A percentile compares a stretch with the other conserved stretches of the same genome.
These are phyloP conservation scores for Pseudodiploospora longispora DNA, from an alignment of 2,329 filamentous ascomycete species.

Conservation along the genomic window DNA sequence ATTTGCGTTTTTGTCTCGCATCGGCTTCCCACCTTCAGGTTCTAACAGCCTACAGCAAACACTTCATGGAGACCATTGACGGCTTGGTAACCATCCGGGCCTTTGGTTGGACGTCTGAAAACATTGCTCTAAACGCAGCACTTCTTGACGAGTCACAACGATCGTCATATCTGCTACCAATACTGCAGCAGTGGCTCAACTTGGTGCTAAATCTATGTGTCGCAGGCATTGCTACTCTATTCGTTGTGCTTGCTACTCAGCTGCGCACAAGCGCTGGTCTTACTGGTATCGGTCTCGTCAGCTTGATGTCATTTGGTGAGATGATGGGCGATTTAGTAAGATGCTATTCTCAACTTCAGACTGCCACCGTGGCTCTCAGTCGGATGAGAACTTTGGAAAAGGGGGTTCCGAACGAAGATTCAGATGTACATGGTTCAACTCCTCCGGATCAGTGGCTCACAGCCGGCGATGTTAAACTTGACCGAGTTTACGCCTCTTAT, in stretches of 20 bases:
- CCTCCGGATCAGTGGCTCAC: constrained; percentile 17
- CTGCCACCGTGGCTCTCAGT: constrained; percentile 7
- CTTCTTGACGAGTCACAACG: constrained; percentile 9
- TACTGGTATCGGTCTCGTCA: constrained; percentile 2
- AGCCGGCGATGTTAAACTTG: constrained; percentile 17
- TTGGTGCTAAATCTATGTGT: constrained; percentile 7
- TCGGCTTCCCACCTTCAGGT: no score
- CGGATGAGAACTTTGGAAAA: constrained; percentile 14
- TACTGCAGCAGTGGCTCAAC: constrained; percentile 10
- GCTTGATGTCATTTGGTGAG: constrained; percentile 3
- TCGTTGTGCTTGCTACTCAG: constrained; percentile 6
- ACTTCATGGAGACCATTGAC: constrained; percentile 8
- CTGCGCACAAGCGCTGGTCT: constrained; percentile 2
- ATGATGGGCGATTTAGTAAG: not conserved
- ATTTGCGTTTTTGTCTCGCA: no score
- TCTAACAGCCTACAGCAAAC: no score
- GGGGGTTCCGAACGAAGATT: constrained; percentile 2
- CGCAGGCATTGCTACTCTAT: constrained; percentile 4
- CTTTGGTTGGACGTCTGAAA: constrained; percentile 8
- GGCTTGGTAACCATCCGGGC: constrained; percentile 9
- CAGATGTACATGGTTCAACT: not conserved
- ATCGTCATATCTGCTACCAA: constrained; percentile 8
- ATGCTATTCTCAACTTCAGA: constrained; percentile 6
- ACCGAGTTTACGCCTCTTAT: constrained; percentile 19
- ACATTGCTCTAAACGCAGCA: not conserved